These are phyloP conservation scores for Nelumbo lutea DNA, from an alignment of 164 flowering plant species.

Conservation along the genomic window DNA sequence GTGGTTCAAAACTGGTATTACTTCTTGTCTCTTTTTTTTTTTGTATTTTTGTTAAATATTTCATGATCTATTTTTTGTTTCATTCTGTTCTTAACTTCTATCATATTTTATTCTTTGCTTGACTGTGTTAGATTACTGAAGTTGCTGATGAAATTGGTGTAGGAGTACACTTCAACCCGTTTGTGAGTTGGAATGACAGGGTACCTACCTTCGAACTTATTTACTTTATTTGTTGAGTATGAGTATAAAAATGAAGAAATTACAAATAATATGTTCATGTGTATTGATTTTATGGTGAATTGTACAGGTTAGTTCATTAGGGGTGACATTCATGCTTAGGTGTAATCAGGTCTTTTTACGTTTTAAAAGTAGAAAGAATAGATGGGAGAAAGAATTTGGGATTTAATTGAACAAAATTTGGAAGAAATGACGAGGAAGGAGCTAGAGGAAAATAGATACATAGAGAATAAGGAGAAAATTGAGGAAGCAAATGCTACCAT, in stretches of 20 bases:
- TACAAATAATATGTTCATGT: no score
- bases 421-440: no score
- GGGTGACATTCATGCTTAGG: no score
- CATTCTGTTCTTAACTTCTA: neutral
- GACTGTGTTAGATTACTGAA: slow-evolving; percentile 47
- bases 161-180: slow-evolving; percentile 95
- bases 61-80: neutral
- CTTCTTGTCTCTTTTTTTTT: slow-evolving; percentile 12
- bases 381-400: no score
- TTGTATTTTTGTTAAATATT: neutral
- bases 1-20: slow-evolving; percentile 69
- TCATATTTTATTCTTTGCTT: neutral
- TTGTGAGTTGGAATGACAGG: slow-evolving; percentile 56
- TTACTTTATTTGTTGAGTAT: neutral
- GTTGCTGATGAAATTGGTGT: slow-evolving; percentile 82
- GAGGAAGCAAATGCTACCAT: no score
- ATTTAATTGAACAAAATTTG: no score
- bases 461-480: no score
- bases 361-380: no score
- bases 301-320: no score
- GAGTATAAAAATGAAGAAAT: neutral
- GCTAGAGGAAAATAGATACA: no score
- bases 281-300: no score
- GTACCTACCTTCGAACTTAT: slow-evolving; percentile 24
- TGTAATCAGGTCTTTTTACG: no score